A percentile compares a stretch with the other conserved stretches of the same genome.
phyloP scores from a whole-genome alignment of 345 rosid genomes.

The Turritis glabra region DNA sequence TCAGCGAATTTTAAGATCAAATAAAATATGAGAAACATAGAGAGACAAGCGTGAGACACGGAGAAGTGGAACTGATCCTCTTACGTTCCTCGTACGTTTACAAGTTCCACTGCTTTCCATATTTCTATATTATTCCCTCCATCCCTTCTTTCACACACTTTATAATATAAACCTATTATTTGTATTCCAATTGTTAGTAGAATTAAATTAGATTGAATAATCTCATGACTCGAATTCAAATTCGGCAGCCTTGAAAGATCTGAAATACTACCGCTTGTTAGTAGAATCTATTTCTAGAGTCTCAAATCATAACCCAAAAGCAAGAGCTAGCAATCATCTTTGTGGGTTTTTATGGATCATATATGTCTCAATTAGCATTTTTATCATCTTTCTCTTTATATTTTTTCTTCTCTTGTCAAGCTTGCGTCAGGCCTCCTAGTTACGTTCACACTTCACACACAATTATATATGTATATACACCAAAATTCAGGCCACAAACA shows the following conservation, averaged over 20 bases:
- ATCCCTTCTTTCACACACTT: slow-evolving; percentile 11
- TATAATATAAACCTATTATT: not conserved
- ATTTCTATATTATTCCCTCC: slow-evolving; percentile 16
- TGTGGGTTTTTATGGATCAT: not conserved
- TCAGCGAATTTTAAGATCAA: not conserved
- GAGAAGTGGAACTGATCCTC: slow-evolving; percentile 35
- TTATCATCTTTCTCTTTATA: not conserved
- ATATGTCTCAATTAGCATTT: not conserved
- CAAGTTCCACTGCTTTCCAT: slow-evolving; percentile 23
- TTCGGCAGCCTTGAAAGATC: not conserved
- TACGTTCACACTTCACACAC: not conserved
- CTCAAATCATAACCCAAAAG: not conserved
- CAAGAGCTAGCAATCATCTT: not conserved
- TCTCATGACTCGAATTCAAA: not conserved
- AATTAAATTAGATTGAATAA: too few relatives aligned
- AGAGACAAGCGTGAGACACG: slow-evolving; percentile 18
- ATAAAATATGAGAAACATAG: not conserved
- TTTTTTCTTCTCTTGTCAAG: not conserved
- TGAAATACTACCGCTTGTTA: not conserved
- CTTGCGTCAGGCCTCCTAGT: not conserved
- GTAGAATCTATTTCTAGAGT: not conserved
- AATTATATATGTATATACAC: not conserved
- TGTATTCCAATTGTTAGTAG: not conserved
- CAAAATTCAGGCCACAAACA: not conserved
- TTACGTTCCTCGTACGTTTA: slow-evolving; percentile 36